phyloP scores from a whole-genome alignment of 352 stramenopile genomes.

The Phytophthora pseudosyringae region DNA sequence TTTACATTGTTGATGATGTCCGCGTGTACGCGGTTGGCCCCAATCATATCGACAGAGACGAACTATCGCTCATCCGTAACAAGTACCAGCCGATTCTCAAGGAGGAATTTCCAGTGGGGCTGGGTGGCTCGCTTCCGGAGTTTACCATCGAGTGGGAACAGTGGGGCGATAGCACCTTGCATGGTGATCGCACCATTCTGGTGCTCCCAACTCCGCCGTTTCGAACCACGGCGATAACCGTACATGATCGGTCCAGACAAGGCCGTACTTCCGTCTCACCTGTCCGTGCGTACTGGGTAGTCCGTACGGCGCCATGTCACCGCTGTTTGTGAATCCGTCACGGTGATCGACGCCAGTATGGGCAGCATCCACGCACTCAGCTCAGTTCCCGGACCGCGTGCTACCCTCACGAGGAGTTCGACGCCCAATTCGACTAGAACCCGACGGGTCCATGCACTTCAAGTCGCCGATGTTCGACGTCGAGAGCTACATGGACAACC shows the following conservation, averaged over 20 bases:
- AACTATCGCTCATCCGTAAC: constrained; percentile 59
- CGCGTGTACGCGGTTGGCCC: constrained; percentile 53
- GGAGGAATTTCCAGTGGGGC: constrained; percentile 62
- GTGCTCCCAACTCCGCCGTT: constrained; percentile 84
- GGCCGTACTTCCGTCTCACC: constrained; percentile 88
- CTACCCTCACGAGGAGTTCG: constrained; percentile 89
- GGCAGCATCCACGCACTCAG: constrained; percentile 87
- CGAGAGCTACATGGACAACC: constrained; percentile 92
- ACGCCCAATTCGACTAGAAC: constrained; percentile 88
- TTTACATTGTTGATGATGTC: too few relatives aligned
- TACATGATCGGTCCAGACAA: constrained; percentile 87
- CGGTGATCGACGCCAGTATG: constrained; percentile 89
- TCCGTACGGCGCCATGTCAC: constrained; percentile 86
- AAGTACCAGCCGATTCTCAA: constrained; percentile 77
- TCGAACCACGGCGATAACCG: constrained; percentile 83
- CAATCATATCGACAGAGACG: constrained; percentile 22
- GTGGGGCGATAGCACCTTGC: constrained; percentile 78
- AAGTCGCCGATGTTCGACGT: constrained; percentile 87
- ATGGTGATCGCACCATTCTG: constrained; percentile 77
- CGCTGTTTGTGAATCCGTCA: constrained; percentile 65
- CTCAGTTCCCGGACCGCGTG: constrained; percentile 83
- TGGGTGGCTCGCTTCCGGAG: constrained; percentile 64
- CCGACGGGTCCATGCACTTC: constrained; percentile 73
- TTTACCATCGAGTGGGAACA: constrained; percentile 80
- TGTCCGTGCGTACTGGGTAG: constrained; percentile 85